A percentile compares a stretch with the other conserved stretches of the same genome.
Conservation (phyloP, 2,329 filamentous ascomycete genomes). For the Clarireedia sp. region DNA sequence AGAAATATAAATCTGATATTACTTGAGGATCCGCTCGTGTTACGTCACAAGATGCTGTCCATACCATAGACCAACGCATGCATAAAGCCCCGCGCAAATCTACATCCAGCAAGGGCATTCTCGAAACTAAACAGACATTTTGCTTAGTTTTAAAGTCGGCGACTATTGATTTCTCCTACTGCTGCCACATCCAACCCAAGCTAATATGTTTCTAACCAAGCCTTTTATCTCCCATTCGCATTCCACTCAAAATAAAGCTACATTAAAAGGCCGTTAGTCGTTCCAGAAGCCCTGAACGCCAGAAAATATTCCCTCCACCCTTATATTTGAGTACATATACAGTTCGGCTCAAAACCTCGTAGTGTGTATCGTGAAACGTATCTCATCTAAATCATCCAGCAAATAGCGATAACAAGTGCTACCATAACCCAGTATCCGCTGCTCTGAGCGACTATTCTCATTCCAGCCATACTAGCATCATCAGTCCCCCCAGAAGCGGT, state of each 20-base stretch:
- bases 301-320: neutral
- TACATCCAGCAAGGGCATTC: no score
- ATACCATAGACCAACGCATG: no score
- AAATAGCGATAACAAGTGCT: slow-evolving; percentile 17
- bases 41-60: no score
- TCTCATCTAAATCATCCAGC: neutral
- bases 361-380: neutral
- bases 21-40: no score
- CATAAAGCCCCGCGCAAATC: no score
- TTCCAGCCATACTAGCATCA: slow-evolving; percentile 30
- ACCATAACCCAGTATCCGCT: slow-evolving; percentile 27
- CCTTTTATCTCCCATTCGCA: neutral
- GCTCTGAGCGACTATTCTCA: slow-evolving; percentile 9
- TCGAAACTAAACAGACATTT: no score
- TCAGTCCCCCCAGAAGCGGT: slow-evolving; percentile 42
- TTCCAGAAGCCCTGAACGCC: neutral
- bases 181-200: neutral
- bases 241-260: neutral
- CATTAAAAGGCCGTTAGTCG: neutral
- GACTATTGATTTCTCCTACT: neutral
- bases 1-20: no score
- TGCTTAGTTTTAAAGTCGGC: no score
- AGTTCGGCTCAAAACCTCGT: neutral
- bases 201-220: neutral
- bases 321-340: neutral